Conservation (phyloP, 164 flowering plant species). For the Nymphaea thermarum region DNA sequence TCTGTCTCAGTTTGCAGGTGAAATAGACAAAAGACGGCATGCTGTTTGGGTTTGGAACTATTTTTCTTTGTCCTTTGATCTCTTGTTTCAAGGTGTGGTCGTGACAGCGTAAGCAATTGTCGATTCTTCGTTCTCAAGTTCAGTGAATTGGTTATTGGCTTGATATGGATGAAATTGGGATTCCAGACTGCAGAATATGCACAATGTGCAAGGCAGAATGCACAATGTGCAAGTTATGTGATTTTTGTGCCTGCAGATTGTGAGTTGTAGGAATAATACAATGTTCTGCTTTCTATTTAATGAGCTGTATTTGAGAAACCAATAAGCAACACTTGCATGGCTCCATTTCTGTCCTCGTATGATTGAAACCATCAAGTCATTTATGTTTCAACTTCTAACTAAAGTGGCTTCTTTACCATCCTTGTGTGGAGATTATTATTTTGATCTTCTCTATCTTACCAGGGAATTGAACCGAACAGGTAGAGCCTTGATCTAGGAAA, state of each 20-base stretch:
- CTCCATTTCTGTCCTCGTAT: neutral
- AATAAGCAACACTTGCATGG: neutral
- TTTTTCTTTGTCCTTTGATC: constrained; percentile 11
- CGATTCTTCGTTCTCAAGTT: constrained; percentile 11
- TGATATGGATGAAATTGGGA: neutral
- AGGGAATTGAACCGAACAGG: neutral
- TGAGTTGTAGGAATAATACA: neutral
- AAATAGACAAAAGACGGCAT: constrained; percentile 11
- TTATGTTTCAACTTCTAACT: no score
- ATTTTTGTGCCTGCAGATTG: neutral
- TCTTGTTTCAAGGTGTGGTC: constrained; percentile 16
- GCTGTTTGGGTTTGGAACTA: constrained; percentile 8
- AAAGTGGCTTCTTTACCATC: no score
- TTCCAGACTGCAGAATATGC: neutral
- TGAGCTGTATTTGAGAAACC: neutral
- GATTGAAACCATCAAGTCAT: neutral
- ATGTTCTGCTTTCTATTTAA: neutral
- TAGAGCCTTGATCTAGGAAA: neutral
- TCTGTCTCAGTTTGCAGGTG: constrained; percentile 12
- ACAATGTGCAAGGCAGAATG: neutral
- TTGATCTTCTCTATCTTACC: neutral
- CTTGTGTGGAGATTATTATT: neutral
- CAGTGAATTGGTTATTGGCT: constrained; percentile 11
- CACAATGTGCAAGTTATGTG: neutral
- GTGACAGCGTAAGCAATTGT: constrained; percentile 12